A percentile compares a stretch with the other conserved stretches of the same genome.
These are phyloP conservation scores for Geum urbanum DNA, from an alignment of 306 rosid species.

Conservation along the genomic window DNA sequence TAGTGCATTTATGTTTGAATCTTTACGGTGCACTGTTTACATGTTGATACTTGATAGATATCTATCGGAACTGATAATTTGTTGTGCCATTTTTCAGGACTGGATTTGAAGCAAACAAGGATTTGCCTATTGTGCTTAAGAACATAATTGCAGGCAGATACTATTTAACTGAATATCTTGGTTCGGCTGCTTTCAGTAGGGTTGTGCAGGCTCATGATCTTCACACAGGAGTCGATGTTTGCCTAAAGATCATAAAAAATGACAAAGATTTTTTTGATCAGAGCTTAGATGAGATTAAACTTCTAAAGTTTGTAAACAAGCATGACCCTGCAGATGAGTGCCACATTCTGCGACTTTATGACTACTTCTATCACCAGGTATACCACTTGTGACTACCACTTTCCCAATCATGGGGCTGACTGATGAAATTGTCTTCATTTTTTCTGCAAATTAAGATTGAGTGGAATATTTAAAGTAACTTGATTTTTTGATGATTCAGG, in stretches of 20 bases:
- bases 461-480: slow-evolving; percentile 15
- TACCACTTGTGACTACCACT: neutral
- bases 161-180: slow-evolving; percentile 77
- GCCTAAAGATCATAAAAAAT: slow-evolving; percentile 95
- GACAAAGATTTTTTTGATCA: slow-evolving; percentile 97
- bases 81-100: slow-evolving; percentile 64
- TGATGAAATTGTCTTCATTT: neutral
- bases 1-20: slow-evolving; percentile 15
- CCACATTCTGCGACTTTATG: slow-evolving; percentile 88
- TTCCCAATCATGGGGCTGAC: too few species aligned
- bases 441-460: neutral
- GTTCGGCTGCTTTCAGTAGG: slow-evolving; percentile 96
- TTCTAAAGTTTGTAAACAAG: slow-evolving; percentile 89
- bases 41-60: slow-evolving; percentile 17
- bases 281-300: slow-evolving; percentile 96
- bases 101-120: slow-evolving; percentile 97
- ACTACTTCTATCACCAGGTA: slow-evolving; percentile 94
- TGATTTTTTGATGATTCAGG: slow-evolving; percentile 37
- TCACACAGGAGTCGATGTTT: slow-evolving; percentile 75
- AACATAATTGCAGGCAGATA: slow-evolving; percentile 82
- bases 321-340: slow-evolving; percentile 72
- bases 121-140: slow-evolving; percentile 77
- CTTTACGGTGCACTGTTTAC: slow-evolving; percentile 16
- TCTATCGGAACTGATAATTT: slow-evolving; percentile 29
- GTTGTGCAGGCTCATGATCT: slow-evolving; percentile 97